Conservation (phyloP, 2,329 filamentous ascomycete genomes). For the Kalmusia sp. region DNA sequence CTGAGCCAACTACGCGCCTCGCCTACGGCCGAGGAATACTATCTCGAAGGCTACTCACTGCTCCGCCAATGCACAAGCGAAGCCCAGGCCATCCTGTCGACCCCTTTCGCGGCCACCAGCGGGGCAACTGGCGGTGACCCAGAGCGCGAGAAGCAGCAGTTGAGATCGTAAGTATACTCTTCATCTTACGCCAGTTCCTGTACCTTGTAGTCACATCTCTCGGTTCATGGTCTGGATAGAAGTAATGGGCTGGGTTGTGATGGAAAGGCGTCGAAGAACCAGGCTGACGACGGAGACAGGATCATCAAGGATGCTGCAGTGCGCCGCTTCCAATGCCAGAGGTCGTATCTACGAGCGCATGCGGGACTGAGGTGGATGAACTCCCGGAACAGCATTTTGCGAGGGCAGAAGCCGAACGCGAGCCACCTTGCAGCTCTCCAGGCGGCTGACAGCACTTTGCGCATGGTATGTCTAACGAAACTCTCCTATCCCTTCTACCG, state of each 20-base stretch:
- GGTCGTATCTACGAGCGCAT: slow-evolving; percentile 64
- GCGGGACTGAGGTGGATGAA: slow-evolving; percentile 67
- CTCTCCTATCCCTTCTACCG: background rate
- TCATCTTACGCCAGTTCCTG: background rate
- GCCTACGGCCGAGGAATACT: slow-evolving; percentile 61
- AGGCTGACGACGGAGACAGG: slow-evolving; percentile 48
- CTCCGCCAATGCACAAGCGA: slow-evolving; percentile 63
- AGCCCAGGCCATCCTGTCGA: slow-evolving; percentile 61
- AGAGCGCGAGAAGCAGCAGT: slow-evolving; percentile 63
- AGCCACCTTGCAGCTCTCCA: slow-evolving; percentile 58
- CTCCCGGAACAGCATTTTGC: slow-evolving; percentile 58
- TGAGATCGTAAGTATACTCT: slow-evolving; percentile 58
- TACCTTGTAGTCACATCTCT: background rate
- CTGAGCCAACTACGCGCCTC: slow-evolving; percentile 62
- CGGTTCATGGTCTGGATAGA: background rate
- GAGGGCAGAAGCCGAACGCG: slow-evolving; percentile 57
- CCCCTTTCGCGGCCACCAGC: slow-evolving; percentile 58
- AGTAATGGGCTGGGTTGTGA: background rate
- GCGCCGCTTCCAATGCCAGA: slow-evolving; percentile 67
- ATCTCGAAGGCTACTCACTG: slow-evolving; percentile 65
- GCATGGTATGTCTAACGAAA: slow-evolving; percentile 50
- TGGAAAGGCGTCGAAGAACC: background rate
- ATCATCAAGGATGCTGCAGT: slow-evolving; percentile 67
- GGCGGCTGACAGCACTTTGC: slow-evolving; percentile 56
- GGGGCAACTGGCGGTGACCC: slow-evolving; percentile 53